phyloP scores from a whole-genome alignment of 1,139 yeast species.

The Sugiyamaella xylanicola region DNA sequence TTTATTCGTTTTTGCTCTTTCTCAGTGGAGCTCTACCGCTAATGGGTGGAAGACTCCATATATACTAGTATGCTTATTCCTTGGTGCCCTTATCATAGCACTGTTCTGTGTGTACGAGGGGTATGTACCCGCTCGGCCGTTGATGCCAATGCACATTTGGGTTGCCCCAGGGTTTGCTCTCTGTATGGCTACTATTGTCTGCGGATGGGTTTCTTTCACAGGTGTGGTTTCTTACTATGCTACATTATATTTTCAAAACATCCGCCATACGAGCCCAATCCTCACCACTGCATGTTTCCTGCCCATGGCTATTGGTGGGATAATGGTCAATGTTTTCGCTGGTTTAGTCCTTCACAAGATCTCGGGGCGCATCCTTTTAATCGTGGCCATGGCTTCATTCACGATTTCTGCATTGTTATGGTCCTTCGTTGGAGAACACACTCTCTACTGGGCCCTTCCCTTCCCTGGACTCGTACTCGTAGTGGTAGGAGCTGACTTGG shows the following conservation, averaged over 20 bases:
- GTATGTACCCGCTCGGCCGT: conserved; percentile 45
- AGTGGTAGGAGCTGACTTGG: conserved; percentile 51
- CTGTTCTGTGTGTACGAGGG: conserved; percentile 46
- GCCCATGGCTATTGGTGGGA: conserved; percentile 46
- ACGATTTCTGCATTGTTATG: conserved; percentile 44
- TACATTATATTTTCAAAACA: conserved; percentile 47
- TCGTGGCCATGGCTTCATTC: conserved; percentile 43
- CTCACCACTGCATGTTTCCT: conserved; percentile 48
- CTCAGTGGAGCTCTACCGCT: conserved; percentile 46
- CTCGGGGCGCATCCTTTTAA: conserved; percentile 45
- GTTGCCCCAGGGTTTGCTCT: conserved; percentile 44
- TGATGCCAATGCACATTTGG: conserved; percentile 51
- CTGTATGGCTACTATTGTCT: conserved; percentile 43
- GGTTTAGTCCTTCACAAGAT: conserved; percentile 48
- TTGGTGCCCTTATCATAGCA: conserved; percentile 44
- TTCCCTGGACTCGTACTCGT: conserved; percentile 46
- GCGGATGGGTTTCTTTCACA: conserved; percentile 47
- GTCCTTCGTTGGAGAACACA: conserved; percentile 43
- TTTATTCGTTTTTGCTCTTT: conserved; percentile 47
- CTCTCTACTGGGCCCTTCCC: conserved; percentile 49
- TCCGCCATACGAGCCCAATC: conserved; percentile 43
- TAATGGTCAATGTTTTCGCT: conserved; percentile 46
- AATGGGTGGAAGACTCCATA: conserved; percentile 52
- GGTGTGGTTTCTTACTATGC: conserved; percentile 47
- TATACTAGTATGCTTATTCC: conserved; percentile 47